These are phyloP conservation scores for Metschnikowia cubensis DNA, from an alignment of 805 yeast genomes.

Conservation along the genomic window DNA sequence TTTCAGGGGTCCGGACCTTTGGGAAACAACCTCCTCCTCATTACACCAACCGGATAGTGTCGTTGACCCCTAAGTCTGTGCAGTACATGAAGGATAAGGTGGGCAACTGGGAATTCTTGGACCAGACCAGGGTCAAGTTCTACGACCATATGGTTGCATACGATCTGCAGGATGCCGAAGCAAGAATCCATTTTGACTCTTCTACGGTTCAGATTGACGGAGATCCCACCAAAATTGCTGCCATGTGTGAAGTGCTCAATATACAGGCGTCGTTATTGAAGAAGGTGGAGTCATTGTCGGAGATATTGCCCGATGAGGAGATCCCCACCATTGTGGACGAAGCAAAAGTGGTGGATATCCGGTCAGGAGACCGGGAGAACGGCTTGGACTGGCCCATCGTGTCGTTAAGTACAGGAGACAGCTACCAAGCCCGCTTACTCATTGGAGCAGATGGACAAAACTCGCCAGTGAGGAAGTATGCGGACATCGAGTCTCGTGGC, in stretches of 20 bases:
- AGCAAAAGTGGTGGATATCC: constrained; percentile 61
- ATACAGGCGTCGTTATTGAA: constrained; percentile 70
- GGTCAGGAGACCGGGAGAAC: constrained; percentile 17
- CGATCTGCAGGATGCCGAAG: constrained; percentile 67
- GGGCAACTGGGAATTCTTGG: constrained; percentile 72
- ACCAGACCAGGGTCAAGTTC: constrained; percentile 66
- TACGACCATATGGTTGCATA: constrained; percentile 83
- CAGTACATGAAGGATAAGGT: constrained; percentile 55
- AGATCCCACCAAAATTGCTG: constrained; percentile 44
- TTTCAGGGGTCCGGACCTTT: constrained; percentile 51
- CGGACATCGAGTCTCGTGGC: constrained; percentile 82
- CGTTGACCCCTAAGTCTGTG: constrained; percentile 79
- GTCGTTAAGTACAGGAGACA: constrained; percentile 59
- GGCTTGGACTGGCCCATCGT: constrained; percentile 73
- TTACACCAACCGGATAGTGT: constrained; percentile 77
- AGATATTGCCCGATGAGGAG: constrained; percentile 17
- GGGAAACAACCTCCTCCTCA: constrained; percentile 39
- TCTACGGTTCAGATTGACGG: constrained; percentile 34
- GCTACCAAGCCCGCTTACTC: constrained; percentile 64
- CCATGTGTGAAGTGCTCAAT: constrained; percentile 86
- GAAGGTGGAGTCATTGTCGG: constrained; percentile 35
- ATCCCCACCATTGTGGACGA: constrained; percentile 50
- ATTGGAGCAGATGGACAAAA: constrained; percentile 96
- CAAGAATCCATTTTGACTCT: constrained; percentile 68
- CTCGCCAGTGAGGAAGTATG: constrained; percentile 82